Evolutionary conservation across 2,329 filamentous ascomycete species (phyloP).

Genomic region (Curvularia spicifera): DNA sequence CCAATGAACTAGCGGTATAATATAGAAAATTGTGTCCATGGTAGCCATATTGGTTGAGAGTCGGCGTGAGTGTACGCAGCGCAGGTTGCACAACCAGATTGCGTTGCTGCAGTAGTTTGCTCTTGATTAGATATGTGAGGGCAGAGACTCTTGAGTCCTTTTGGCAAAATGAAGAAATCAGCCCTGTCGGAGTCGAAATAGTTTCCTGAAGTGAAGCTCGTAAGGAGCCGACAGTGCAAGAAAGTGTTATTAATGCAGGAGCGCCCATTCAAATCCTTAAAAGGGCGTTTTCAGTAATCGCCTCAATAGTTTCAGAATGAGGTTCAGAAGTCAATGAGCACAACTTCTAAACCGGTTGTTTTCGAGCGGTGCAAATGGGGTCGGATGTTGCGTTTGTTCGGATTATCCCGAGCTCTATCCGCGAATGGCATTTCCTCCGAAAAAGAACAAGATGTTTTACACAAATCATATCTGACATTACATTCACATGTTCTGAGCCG

Average conservation of each 20-base stretch:
- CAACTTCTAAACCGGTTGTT: neutral
- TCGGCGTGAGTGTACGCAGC: neutral
- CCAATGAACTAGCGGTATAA: conserved; percentile 2
- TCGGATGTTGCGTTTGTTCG: neutral
- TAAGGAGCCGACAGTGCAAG: neutral
- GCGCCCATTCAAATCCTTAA: neutral
- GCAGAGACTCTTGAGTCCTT: neutral
- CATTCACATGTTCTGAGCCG: neutral
- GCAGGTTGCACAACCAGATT: neutral
- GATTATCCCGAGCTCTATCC: neutral
- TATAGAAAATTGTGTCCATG: neutral
- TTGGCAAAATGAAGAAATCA: neutral
- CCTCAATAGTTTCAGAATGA: neutral
- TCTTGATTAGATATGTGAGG: neutral
- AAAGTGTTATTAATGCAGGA: neutral
- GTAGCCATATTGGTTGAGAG: neutral
- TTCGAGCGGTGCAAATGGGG: neutral
- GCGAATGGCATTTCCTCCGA: conserved; percentile 6
- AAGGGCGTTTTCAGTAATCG: neutral
- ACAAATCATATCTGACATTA: neutral
- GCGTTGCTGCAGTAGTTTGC: neutral
- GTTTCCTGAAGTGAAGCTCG: neutral
- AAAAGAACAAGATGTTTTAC: neutral
- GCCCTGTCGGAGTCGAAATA: neutral
- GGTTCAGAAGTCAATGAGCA: neutral